Percentiles rank a stretch among this genome's conserved stretches.
Conservation (phyloP, 2,329 filamentous ascomycete species). For the Sarocladium kiliense region DNA sequence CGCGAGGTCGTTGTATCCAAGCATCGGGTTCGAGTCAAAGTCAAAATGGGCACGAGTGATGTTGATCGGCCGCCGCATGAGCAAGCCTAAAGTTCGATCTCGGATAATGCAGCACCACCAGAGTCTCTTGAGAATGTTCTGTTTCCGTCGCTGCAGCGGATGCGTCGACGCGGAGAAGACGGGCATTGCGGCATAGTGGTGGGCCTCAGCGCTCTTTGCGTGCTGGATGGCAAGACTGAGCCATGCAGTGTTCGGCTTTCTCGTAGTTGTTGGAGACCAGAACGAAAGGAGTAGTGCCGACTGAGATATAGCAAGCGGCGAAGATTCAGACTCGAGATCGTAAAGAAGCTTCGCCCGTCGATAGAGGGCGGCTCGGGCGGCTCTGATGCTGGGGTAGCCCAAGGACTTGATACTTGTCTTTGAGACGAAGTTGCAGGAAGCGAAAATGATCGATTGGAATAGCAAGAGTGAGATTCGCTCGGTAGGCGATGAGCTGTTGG, state of each 20-base stretch:
- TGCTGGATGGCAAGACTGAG: conserved; percentile 44
- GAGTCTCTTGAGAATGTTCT: conserved; percentile 40
- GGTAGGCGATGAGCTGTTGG: conserved; percentile 11
- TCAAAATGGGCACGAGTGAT: conserved; percentile 42
- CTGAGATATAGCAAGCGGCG: conserved; percentile 33
- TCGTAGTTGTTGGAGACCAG: conserved; percentile 31
- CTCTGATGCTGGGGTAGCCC: conserved; percentile 36
- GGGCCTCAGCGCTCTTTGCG: conserved; percentile 38
- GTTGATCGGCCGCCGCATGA: conserved; percentile 45
- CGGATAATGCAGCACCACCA: conserved; percentile 53
- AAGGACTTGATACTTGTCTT: conserved; percentile 32
- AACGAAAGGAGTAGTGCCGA: conserved; percentile 37
- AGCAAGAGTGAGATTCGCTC: conserved; percentile 37
- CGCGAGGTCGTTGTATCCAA: conserved; percentile 37
- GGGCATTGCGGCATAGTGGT: conserved; percentile 33
- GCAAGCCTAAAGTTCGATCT: conserved; percentile 43
- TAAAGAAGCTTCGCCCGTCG: conserved; percentile 32
- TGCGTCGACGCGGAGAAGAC: conserved; percentile 22
- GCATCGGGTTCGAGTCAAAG: conserved; percentile 28
- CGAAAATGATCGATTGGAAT: conserved; percentile 40
- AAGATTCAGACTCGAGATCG: conserved; percentile 39
- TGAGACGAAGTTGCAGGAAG: conserved; percentile 37
- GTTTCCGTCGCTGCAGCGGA: conserved; percentile 28
- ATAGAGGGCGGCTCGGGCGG: conserved; percentile 39
- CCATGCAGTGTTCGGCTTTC: conserved; percentile 42